phyloP scores from a whole-genome alignment of 768 basidiomycete species.

The Trichaptum fuscoviolaceum region DNA sequence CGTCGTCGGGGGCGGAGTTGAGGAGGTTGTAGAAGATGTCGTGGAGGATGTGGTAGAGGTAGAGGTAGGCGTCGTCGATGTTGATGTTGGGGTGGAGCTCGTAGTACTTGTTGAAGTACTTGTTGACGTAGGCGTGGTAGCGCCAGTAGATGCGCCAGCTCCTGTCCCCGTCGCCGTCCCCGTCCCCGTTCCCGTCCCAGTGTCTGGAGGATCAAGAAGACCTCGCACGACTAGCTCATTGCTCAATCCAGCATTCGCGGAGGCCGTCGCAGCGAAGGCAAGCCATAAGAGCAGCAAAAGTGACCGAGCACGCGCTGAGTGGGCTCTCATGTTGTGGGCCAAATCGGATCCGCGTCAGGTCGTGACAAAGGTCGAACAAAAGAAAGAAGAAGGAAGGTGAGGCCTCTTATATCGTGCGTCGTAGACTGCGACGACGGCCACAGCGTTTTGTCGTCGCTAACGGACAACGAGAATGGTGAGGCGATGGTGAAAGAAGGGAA shows the following conservation, averaged over 20 bases:
- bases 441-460: neutral
- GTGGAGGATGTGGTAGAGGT: slow-evolving; percentile 10
- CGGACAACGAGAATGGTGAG: neutral
- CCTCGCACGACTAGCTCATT: neutral
- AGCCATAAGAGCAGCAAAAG: neutral
- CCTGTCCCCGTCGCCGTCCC: slow-evolving; percentile 8
- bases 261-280: neutral
- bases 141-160: neutral
- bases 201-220: neutral
- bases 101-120: slow-evolving; percentile 99
- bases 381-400: neutral
- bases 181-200: slow-evolving; percentile 49
- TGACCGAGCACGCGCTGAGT: neutral
- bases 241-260: neutral
- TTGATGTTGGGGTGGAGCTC: slow-evolving; percentile 98
- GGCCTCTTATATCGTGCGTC: neutral
- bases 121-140: slow-evolving; percentile 60
- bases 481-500: neutral
- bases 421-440: neutral
- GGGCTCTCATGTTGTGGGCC: neutral
- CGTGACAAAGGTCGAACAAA: neutral
- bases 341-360: neutral
- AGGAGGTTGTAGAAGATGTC: slow-evolving; percentile 3
- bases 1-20: slow-evolving; percentile 9
- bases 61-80: slow-evolving; percentile 10